A percentile compares a stretch with the other conserved stretches of the same genome.
phyloP scores from a whole-genome alignment of 345 rosid genomes.

The Euphorbia lathyris region DNA sequence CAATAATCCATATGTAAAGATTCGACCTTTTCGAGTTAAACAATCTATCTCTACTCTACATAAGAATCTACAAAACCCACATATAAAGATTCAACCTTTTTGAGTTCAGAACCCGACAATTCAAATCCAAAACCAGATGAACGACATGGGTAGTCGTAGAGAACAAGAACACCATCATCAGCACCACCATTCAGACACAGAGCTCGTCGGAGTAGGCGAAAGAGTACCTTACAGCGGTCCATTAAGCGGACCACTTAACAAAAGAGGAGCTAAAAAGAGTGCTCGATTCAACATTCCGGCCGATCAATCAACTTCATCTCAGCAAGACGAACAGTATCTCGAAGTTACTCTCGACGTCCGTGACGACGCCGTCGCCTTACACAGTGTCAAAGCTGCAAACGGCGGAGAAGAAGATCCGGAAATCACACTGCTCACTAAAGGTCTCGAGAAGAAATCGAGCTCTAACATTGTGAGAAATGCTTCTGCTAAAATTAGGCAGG shows the following conservation, averaged over 20 bases:
- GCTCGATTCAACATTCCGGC: slow-evolving; percentile 35
- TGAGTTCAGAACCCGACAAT: not conserved
- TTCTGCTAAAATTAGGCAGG: slow-evolving; percentile 49
- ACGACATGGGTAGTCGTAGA: slow-evolving; percentile 27
- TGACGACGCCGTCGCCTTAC: slow-evolving; percentile 27
- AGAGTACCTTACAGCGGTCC: slow-evolving; percentile 38
- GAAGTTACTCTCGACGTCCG: slow-evolving; percentile 33
- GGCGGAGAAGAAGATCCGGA: slow-evolving; percentile 43
- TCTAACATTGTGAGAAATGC: slow-evolving; percentile 42
- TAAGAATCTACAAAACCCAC: not conserved
- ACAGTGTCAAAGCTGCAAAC: slow-evolving; percentile 33
- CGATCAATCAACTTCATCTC: slow-evolving; percentile 18
- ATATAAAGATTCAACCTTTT: not conserved
- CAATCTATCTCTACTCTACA: no score
- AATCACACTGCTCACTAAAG: slow-evolving; percentile 38
- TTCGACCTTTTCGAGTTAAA: no score
- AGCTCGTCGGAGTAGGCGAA: slow-evolving; percentile 23
- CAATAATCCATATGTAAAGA: no score
- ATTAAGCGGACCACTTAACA: slow-evolving; percentile 52
- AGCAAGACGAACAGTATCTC: slow-evolving; percentile 26
- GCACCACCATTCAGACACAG: slow-evolving; percentile 42
- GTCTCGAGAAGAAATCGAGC: slow-evolving; percentile 47
- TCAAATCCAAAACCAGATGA: slow-evolving; percentile 5
- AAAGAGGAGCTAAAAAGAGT: slow-evolving; percentile 37
- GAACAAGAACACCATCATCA: slow-evolving; percentile 28